These are phyloP conservation scores for Hanseniaspora nectarophila DNA, from an alignment of 805 yeast genomes.

Conservation along the genomic window DNA sequence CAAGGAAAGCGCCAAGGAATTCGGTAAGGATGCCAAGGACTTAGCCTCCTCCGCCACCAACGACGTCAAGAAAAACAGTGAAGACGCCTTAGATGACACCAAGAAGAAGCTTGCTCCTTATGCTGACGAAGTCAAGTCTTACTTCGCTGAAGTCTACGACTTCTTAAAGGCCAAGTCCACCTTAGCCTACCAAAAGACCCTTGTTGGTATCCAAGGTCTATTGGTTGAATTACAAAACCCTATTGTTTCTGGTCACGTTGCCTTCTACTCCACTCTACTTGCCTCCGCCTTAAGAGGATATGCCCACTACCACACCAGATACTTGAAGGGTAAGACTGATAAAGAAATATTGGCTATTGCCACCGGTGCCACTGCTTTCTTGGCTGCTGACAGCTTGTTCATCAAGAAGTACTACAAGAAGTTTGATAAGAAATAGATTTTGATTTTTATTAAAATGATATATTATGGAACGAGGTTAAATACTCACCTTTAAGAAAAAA, in stretches of 20 bases:
- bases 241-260: slow-evolving; percentile 43
- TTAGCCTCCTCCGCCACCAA: slow-evolving; percentile 13
- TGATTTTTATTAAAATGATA: no score
- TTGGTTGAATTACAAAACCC: slow-evolving; percentile 47
- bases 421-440: slow-evolving; percentile 38
- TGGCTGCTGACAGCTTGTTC: slow-evolving; percentile 43
- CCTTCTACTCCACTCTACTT: slow-evolving; percentile 38
- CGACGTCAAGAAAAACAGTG: slow-evolving; percentile 18
- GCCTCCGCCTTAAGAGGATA: slow-evolving; percentile 40
- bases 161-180: not conserved
- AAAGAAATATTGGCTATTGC: slow-evolving; percentile 40
- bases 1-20: slow-evolving; percentile 13
- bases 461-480: no score
- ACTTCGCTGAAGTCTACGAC: not conserved
- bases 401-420: slow-evolving; percentile 45
- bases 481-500: no score
- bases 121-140: slow-evolving; percentile 24
- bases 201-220: slow-evolving; percentile 9
- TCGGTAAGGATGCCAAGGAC: slow-evolving; percentile 2
- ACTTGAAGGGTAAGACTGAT: slow-evolving; percentile 33
- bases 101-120: slow-evolving; percentile 18
- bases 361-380: slow-evolving; percentile 42
- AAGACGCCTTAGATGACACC: slow-evolving; percentile 25
- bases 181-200: slow-evolving; percentile 8
- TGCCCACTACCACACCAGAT: slow-evolving; percentile 40